These are phyloP conservation scores for Rhodotorula sp. DNA, from an alignment of 1,284 basidiomycete species.

Conservation along the genomic window DNA sequence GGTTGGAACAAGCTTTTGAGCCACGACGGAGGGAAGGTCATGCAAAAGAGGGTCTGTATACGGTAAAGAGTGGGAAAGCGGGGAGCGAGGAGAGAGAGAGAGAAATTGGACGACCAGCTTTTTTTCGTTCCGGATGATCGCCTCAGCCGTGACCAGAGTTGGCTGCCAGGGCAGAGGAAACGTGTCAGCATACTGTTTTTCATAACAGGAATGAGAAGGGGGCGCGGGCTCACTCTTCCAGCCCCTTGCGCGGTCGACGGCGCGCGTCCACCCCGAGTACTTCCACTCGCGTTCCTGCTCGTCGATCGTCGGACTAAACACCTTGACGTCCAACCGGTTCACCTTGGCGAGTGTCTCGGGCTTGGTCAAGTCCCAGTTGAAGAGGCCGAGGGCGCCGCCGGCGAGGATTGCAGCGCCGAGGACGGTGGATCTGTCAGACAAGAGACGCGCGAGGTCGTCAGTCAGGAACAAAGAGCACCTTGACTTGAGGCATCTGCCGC, in stretches of 20 bases:
- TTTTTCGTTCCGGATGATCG: no score
- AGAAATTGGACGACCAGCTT: no score
- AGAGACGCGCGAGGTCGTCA: neutral
- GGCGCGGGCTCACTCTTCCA: conserved; percentile 57
- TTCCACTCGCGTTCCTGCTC: conserved; percentile 57
- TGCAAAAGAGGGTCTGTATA: no score
- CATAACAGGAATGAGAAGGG: no score
- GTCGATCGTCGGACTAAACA: conserved; percentile 64
- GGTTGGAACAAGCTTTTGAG: no score
- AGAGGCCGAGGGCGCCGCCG: conserved; percentile 79
- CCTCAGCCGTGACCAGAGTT: conserved; percentile 36
- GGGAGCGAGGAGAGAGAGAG: neutral
- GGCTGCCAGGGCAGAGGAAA: conserved; percentile 11
- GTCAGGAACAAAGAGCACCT: neutral
- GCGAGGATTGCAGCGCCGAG: conserved; percentile 96
- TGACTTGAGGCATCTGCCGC: neutral
- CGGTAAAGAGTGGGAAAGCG: neutral
- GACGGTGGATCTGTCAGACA: conserved; percentile 71
- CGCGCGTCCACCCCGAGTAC: conserved; percentile 70
- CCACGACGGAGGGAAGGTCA: no score
- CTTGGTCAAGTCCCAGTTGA: conserved; percentile 87
- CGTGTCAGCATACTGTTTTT: neutral
- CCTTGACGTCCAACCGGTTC: conserved; percentile 75
- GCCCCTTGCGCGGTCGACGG: conserved; percentile 71
- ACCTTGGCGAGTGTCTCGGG: conserved; percentile 85